These are phyloP conservation scores for Hyphopichia wangnamkhiaoensis DNA, from an alignment of 1,139 yeast genomes.

Conservation along the genomic window DNA sequence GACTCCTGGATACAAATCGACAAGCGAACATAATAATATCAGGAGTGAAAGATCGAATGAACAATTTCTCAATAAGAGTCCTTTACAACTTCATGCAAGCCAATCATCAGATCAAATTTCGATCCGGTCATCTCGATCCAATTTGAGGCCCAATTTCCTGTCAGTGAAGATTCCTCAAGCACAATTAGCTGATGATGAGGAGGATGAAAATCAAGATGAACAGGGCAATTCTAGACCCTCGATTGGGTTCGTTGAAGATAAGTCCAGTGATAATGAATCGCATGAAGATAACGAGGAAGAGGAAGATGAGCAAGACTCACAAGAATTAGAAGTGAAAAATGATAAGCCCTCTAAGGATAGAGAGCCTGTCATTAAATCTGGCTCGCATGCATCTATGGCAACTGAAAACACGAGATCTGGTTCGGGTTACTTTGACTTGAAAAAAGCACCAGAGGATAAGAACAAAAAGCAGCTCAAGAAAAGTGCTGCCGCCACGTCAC, in stretches of 20 bases:
- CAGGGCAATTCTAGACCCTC: slow-evolving; percentile 24
- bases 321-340: slow-evolving; percentile 17
- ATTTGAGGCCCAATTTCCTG: slow-evolving; percentile 67
- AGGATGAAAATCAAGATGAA: slow-evolving; percentile 16
- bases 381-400: too few species aligned
- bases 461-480: not conserved
- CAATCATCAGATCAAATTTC: slow-evolving; percentile 23
- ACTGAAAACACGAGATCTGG: not conserved
- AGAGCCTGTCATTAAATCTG: too few species aligned
- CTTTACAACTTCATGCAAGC: not conserved
- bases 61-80: too few species aligned
- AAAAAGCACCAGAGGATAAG: not conserved
- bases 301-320: slow-evolving; percentile 12
- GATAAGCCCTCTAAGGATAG: not conserved
- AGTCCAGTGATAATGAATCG: slow-evolving; percentile 10
- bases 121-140: slow-evolving; percentile 33
- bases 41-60: too few species aligned
- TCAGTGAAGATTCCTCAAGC: slow-evolving; percentile 80
- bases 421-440: slow-evolving; percentile 5
- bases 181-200: slow-evolving; percentile 57
- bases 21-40: not conserved
- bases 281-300: slow-evolving; percentile 16
- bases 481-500: slow-evolving; percentile 3
- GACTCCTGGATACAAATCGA: not conserved
- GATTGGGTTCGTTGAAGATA: slow-evolving; percentile 32